Conservation (phyloP, 164 flowering plant genomes). For the Euptelea pleiosperma region DNA sequence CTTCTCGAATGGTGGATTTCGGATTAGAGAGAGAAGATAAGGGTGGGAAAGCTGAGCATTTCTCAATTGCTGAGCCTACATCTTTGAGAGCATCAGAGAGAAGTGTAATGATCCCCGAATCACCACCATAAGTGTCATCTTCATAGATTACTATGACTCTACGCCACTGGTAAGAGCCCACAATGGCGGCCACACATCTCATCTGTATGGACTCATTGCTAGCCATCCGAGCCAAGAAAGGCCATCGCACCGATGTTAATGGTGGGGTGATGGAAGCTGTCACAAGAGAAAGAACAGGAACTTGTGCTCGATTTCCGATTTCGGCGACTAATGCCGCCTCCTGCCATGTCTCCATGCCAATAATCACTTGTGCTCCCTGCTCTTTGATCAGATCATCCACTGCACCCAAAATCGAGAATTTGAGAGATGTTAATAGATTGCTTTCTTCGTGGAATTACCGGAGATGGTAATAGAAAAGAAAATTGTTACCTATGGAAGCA, state of each 20-base stretch:
- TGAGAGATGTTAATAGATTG: too few relatives aligned
- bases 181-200: conserved; percentile 32
- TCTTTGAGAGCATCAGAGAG: conserved; percentile 13
- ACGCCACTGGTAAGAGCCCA: conserved; percentile 30
- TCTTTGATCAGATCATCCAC: conserved; percentile 29
- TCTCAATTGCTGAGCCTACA: conserved; percentile 14
- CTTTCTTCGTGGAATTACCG: too few relatives aligned
- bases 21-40: too few relatives aligned
- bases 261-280: conserved; percentile 23
- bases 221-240: conserved; percentile 35
- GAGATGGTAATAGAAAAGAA: background rate
- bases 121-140: conserved; percentile 28
- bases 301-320: conserved; percentile 31
- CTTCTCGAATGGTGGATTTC: conserved; percentile 1
- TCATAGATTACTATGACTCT: conserved; percentile 36
- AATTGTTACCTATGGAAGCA: conserved; percentile 24
- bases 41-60: conserved; percentile 5
- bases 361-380: conserved; percentile 25
- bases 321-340: conserved; percentile 30
- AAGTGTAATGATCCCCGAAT: background rate
- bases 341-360: conserved; percentile 38
- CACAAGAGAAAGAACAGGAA: conserved; percentile 39
- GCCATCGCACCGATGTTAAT: conserved; percentile 27
- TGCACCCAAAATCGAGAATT: conserved; percentile 10
- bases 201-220: conserved; percentile 22